Evolutionary conservation across 2,329 filamentous ascomycete species (phyloP), one percentile per base, ranked within the genome.

Genomic region (Aspergillus thermomutatus): DNA sequence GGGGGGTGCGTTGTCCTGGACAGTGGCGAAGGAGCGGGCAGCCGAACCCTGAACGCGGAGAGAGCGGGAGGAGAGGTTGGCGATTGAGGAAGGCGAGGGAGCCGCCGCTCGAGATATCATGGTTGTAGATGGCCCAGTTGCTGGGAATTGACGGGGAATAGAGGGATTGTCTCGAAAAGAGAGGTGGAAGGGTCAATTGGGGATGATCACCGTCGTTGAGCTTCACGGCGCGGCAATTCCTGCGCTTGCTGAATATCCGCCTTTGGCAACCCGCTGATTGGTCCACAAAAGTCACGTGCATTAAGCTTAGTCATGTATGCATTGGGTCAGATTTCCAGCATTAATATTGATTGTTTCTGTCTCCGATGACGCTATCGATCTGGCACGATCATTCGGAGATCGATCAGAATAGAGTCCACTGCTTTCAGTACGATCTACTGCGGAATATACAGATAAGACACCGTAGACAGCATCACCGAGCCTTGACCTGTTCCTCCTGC

Each of bases 1-100:
- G 61, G 84, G 78, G 61, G 73, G 69, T 55, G 72, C 67, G 68
- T 81, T 82, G 77, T 92, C 89, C 75, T 90, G 87, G 66, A 92
- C 89, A 60, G 90, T 91, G 70, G 90, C 90, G 79, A 97, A 89
- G 66, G 83, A 83, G 75, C 93, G 87, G 67, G 71, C 67, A 60
- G 71, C 69, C 67, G 68, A 65, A 58, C 70, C 70, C 66, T 70
- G 66, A 59, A 75, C 70, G 60, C 76, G 72, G 64, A 77, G 68
- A 58, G 75, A 70, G 63, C 75, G 75, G 64, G 73, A 69, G 54
- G 73, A 71, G 58, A 77, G 67, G 58, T 73, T 65, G 60, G 73
- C 67, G 65, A 77, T 65, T 61, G 74, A 68, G 61, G 74, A 70
- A 66, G 74, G 65, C 57, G 74, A 72, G 62, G 75, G 75, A 73